Evolutionary conservation across 345 rosid species (phyloP), one percentile per base, ranked within the genome.

Genomic region (Anastatica hierochuntica): DNA sequence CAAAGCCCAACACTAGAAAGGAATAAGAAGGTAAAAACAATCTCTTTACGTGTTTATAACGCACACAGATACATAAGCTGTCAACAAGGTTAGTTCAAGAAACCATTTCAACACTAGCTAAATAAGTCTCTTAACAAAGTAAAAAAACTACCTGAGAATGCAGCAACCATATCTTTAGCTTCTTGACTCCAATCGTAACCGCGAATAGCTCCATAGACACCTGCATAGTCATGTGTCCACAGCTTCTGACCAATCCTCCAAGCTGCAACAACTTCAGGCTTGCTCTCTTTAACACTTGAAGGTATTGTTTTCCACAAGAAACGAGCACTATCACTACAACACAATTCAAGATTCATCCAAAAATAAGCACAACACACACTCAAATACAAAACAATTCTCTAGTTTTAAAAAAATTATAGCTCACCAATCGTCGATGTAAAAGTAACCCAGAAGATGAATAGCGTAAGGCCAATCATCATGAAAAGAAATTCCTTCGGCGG

Each of bases 391-490:
- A n/a, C n/a, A n/a, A n/a, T n/a, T n/a, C n/a, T n/a, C n/a, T n/a
- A n/a, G n/a, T n/a, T n/a, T n/a, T n/a, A n/a, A n/a, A n/a, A n/a
- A n/a, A n/a, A n/a, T n/a, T n/a, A n/a, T n/a, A 24, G 44, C 76
- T 56, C 68, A 85, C 97, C 75, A 70, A 66, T 85, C 95, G 16
- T 83, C 70, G 4, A 58, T 67, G 66, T 81, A 85, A 30, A 76
- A 57, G 63, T 81, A 74, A 40, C 81, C 92, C 2, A 89, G 85
- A 26, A 87, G 88, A 71, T 82, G 94, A 63, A 90, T 73, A 6
- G 72, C 72, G 53, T 81, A 92, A 43, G 95, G 97, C 98, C 98
- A 92, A n/a, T 92, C 90, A 43, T 76, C 87, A 36, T 80, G 90
- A 63, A 75, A 85, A 10, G 78, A 51, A 44, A 73, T 31, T 37